Evolutionary conservation across 1,139 yeast genomes (phyloP), one percentile per base, ranked within the genome.

Genomic region (Debaryomyces sp.): DNA sequence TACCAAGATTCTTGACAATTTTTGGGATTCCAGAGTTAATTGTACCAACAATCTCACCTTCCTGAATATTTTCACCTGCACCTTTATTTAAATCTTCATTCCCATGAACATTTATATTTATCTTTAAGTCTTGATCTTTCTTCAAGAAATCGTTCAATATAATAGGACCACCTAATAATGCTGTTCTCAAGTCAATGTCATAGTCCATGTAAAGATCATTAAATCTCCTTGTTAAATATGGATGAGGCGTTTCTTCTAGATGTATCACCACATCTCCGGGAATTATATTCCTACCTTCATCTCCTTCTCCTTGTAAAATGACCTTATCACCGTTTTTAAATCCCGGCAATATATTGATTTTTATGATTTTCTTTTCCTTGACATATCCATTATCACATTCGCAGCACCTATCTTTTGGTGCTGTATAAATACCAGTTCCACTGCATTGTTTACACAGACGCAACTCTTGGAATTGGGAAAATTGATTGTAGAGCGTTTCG

Each of bases 261-360:
- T 68, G 71, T 5, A 86, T 78, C 2, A 85, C 67, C 7, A 86
- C 85, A 61, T 86, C 89, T 2, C 92, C 92, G 0, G 91, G 88
- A 1, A 78, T 66, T 2, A 82, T 68, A 53, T 77, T 74, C 32
- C 78, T 66, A 0, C 85, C 86, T 60, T 85, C 87, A 56, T 86
- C 91, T 0, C 85, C 88, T 54, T 81, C 85, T 2, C 84, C 81
- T 21, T 75, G 71, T 17, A 84, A 63, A 1, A 81, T 66, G 21
- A 84, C 75, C 45, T 71, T 67, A 52, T 81, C 82, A 0, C 84
- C 84, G 45, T 77, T 63, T 41, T 63, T 63, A 33, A 80, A 68
- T 1, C 90, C 90, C 3, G 84, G 82, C 23, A 75, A 70, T 2
- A 83, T 71, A 21, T 68, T 66, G 6, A 85, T 75, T 47, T 76